Base-by-base conservation (phyloP, 306 rosid species). In the Cicer pinnatifidum region DNA sequence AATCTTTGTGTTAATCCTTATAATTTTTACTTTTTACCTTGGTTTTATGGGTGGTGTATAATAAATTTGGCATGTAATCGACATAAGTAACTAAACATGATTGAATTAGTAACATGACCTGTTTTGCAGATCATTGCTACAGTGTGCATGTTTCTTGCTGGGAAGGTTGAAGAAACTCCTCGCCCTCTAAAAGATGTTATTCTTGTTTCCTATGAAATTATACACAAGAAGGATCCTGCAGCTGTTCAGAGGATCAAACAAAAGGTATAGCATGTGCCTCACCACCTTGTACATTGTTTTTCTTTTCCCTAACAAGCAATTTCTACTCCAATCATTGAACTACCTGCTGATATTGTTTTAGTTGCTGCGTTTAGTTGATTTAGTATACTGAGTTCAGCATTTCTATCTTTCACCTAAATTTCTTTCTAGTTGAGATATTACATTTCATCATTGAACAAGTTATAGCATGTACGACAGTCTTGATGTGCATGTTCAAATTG, bases 211-310 rank as follows among this genome's bases (percentile, higher is more conserved):
- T 93, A 93, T 62, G 97, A 89, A 83, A 91, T 91, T 73, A 88
- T 93, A 47, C 81, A 93, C 56, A 91, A 93, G 88, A 91, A 93
- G 88, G 97, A 93, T 80, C 86, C 97, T 38, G 82, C 89, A 35
- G 98, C 97, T 17, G 89, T 73, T 72, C 96, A 88, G 81, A 91
- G 81, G 84, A 93, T 93, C 63, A 93, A 89, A 77, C 96, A 88
- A 70, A 93, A 91, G 98, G 98, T 93, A 75, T 69, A 56, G 58
- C 39, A 48, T 66, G 43, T 73, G 50, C 19, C 64, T 3, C 44
- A 60, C 45, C 37, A 11, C 40, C 39, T 20, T 56, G 15, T 56
- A 11, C 39, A 11, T 47, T 28, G 35, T 47, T 47, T 47, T 47
- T 47, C 52, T 47, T 47, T 56, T 52, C 16, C 17, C 58, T 52